Evolutionary conservation across 192 early-diverging fungal genomes (phyloP).

Genomic region (Gonapodya sp.): DNA sequence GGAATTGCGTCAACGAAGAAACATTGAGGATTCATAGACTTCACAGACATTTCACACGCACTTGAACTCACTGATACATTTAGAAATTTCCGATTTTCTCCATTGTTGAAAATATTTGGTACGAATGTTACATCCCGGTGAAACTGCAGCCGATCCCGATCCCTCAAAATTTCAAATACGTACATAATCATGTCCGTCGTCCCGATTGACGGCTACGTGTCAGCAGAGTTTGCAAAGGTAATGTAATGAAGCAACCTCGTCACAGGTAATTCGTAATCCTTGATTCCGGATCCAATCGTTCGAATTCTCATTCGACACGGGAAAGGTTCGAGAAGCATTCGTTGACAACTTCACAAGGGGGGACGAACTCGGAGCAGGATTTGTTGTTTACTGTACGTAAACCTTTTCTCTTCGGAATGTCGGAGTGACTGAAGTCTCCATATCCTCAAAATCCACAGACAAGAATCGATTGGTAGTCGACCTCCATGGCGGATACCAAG

Average conservation of each 20-base stretch:
- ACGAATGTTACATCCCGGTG: too few relatives aligned
- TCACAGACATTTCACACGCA: not conserved
- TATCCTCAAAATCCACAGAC: not conserved
- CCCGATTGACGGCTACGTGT: not conserved
- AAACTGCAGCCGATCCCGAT: too few relatives aligned
- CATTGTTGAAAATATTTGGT: not conserved
- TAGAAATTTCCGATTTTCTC: not conserved
- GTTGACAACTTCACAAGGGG: not conserved
- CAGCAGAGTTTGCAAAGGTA: not conserved
- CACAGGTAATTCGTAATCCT: too few relatives aligned
- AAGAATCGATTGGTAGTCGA: constrained; percentile 37
- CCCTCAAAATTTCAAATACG: too few relatives aligned
- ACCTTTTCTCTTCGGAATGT: too few relatives aligned
- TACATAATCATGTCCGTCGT: too few relatives aligned
- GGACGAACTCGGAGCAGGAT: not conserved
- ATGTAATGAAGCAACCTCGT: too few relatives aligned
- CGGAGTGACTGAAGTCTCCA: not conserved
- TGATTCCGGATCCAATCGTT: too few relatives aligned
- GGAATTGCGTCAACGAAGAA: not conserved
- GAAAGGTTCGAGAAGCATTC: not conserved
- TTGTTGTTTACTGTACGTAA: not conserved
- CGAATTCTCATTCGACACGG: too few relatives aligned
- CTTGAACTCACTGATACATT: not conserved
- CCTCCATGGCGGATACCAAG: constrained; percentile 47
- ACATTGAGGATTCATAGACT: not conserved